Evolutionary conservation across 2,329 filamentous ascomycete genomes (phyloP).

Genomic region (Ceratocystis harringtonii): DNA sequence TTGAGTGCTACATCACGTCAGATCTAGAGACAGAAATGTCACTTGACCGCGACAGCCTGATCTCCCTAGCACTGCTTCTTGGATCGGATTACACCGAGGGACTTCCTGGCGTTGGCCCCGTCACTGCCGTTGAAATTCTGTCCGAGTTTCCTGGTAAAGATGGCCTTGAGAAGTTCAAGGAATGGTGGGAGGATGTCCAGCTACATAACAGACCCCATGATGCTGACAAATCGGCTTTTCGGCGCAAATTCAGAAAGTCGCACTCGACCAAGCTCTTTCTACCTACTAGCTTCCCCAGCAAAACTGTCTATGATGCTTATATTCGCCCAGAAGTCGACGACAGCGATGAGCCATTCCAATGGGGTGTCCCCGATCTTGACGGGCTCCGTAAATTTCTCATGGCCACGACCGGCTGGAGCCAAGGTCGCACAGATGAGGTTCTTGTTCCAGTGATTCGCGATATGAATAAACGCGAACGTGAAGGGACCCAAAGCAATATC

Average conservation of each 20-base stretch:
- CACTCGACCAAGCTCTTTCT: slow-evolving; percentile 78
- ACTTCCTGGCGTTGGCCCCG: slow-evolving; percentile 76
- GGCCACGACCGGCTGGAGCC: slow-evolving; percentile 81
- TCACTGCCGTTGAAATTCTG: slow-evolving; percentile 85
- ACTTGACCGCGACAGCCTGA: slow-evolving; percentile 72
- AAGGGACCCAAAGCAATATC: slow-evolving; percentile 92
- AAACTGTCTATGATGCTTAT: slow-evolving; percentile 70
- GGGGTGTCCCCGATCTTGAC: slow-evolving; percentile 88
- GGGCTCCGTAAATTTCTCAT: slow-evolving; percentile 73
- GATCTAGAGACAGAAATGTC: slow-evolving; percentile 85
- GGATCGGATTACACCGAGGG: slow-evolving; percentile 94
- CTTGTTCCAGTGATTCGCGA: slow-evolving; percentile 89
- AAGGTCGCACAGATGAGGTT: slow-evolving; percentile 87
- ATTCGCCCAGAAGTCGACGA: slow-evolving; percentile 71
- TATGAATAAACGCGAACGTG: slow-evolving; percentile 75
- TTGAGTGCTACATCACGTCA: slow-evolving; percentile 77
- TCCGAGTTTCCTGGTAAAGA: slow-evolving; percentile 60
- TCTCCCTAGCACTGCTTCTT: slow-evolving; percentile 76
- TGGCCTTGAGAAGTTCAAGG: slow-evolving; percentile 58
- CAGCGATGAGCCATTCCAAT: slow-evolving; percentile 67
- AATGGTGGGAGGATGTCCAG: slow-evolving; percentile 80
- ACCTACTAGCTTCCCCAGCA: slow-evolving; percentile 61
- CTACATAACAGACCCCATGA: slow-evolving; percentile 46
- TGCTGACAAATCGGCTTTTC: slow-evolving; percentile 52
- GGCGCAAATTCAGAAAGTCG: slow-evolving; percentile 68